phyloP scores from a whole-genome alignment of 495 filamentous ascomycete genomes.

The Neurospora cerealis region DNA sequence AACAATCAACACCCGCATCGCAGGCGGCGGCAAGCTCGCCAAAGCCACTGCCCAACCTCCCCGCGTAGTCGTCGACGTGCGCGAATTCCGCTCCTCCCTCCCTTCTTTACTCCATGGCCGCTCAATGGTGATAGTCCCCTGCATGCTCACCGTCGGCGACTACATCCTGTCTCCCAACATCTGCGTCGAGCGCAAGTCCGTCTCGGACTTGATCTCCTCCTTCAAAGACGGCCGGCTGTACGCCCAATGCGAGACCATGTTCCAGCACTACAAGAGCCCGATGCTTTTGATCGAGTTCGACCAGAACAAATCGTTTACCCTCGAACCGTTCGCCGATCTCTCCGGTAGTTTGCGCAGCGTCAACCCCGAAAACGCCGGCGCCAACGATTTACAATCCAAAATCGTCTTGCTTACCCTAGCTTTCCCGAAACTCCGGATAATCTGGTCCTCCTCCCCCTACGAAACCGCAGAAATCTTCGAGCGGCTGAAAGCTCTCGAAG shows the following conservation, averaged over 20 bases:
- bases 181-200: conserved; percentile 87
- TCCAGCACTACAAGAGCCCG: conserved; percentile 79
- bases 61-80: conserved; percentile 86
- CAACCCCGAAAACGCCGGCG: conserved; percentile 40
- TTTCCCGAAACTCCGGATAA: conserved; percentile 79
- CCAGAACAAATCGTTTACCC: conserved; percentile 91
- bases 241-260: conserved; percentile 89
- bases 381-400: conserved; percentile 76
- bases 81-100: conserved; percentile 88
- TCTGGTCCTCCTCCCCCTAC: conserved; percentile 89
- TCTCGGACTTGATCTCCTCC: conserved; percentile 82
- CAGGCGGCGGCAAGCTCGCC: conserved; percentile 74
- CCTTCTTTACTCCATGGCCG: conserved; percentile 86
- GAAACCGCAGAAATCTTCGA: conserved; percentile 97
- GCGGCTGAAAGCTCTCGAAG: conserved; percentile 75
- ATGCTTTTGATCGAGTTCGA: conserved; percentile 97
- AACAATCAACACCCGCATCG: conserved; percentile 93
- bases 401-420: conserved; percentile 87
- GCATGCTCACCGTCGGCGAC: conserved; percentile 93
- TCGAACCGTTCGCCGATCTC: conserved; percentile 82
- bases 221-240: conserved; percentile 87
- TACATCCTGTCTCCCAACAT: conserved; percentile 87
- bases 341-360: conserved; percentile 53
- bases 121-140: conserved; percentile 76
- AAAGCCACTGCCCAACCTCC: conserved; percentile 81